Evolutionary conservation across 495 filamentous ascomycete genomes (phyloP).

Genomic region (Tricharina praecox): DNA sequence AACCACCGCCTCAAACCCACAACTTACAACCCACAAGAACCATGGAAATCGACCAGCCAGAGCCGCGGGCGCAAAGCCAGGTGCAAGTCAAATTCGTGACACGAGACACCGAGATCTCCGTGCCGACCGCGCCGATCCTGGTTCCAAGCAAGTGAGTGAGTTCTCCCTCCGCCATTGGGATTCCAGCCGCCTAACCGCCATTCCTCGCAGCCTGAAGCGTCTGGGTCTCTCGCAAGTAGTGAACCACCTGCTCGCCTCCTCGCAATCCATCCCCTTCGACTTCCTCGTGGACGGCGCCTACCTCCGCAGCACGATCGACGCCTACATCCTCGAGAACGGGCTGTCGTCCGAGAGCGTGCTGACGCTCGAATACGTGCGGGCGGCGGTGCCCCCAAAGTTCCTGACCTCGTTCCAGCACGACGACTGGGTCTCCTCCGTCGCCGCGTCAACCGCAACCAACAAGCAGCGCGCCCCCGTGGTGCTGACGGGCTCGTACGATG

Average conservation of each 20-base stretch:
- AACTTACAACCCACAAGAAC: not conserved
- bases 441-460: conserved; percentile 55
- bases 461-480: conserved; percentile 41
- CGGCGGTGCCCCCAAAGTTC: conserved; percentile 69
- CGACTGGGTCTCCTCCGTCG: conserved; percentile 90
- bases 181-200: not conserved
- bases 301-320: conserved; percentile 70
- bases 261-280: conserved; percentile 76
- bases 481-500: conserved; percentile 80
- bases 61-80: conserved; percentile 18
- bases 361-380: conserved; percentile 81
- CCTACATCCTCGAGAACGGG: conserved; percentile 71
- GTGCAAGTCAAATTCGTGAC: conserved; percentile 43
- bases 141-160: conserved; percentile 7
- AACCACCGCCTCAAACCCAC: not conserved
- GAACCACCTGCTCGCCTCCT: conserved; percentile 70
- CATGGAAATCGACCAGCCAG: conserved; percentile 2
- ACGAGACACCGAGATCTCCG: conserved; percentile 38
- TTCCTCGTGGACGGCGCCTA: conserved; percentile 87
- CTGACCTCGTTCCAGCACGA: conserved; percentile 84
- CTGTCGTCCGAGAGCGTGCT: conserved; percentile 74
- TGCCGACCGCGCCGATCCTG: conserved; percentile 27
- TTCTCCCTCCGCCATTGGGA: not conserved
- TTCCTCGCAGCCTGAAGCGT: conserved; percentile 42
- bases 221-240: conserved; percentile 85